phyloP scores from a whole-genome alignment of 441 rosid genomes.

The Mallotus japonicus region DNA sequence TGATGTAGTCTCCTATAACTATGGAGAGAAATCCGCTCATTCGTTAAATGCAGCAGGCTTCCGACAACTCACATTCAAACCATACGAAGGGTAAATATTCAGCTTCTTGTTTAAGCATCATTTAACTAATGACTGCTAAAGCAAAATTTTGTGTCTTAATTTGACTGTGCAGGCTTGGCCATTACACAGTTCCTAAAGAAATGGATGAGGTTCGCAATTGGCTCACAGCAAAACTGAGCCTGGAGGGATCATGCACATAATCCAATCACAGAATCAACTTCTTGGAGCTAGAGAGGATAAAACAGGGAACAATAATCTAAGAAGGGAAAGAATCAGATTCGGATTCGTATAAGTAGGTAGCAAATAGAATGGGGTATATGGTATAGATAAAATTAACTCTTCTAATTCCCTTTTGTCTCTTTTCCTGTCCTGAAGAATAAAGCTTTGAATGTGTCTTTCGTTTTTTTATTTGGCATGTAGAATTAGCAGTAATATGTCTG shows the following conservation, averaged over 20 bases:
- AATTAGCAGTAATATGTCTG: conserved; percentile 23
- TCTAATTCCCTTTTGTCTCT: conserved; percentile 30
- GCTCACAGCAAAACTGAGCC: conserved; percentile 68
- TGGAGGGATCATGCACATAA: conserved; percentile 52
- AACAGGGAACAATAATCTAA: conserved; percentile 34
- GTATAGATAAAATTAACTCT: conserved; percentile 41
- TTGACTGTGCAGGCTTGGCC: conserved; percentile 70
- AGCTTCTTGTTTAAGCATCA: conserved; percentile 7
- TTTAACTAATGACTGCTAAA: not conserved
- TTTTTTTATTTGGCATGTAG: conserved; percentile 26
- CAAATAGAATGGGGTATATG: conserved; percentile 39
- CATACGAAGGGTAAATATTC: conserved; percentile 61
- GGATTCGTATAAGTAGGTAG: conserved; percentile 32
- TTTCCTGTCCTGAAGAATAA: conserved; percentile 35
- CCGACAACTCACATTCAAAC: conserved; percentile 53
- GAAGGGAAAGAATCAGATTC: conserved; percentile 21
- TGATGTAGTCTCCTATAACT: conserved; percentile 67
- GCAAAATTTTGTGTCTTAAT: not conserved
- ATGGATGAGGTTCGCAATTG: conserved; percentile 79
- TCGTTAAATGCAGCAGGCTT: conserved; percentile 61
- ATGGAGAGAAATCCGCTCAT: conserved; percentile 76
- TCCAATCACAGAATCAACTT: conserved; percentile 15
- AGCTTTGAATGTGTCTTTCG: conserved; percentile 32
- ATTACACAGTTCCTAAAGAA: conserved; percentile 82
- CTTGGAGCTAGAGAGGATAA: conserved; percentile 28